phyloP scores from a whole-genome alignment of 2,329 filamentous ascomycete species.

The Fusarium sp. region DNA sequence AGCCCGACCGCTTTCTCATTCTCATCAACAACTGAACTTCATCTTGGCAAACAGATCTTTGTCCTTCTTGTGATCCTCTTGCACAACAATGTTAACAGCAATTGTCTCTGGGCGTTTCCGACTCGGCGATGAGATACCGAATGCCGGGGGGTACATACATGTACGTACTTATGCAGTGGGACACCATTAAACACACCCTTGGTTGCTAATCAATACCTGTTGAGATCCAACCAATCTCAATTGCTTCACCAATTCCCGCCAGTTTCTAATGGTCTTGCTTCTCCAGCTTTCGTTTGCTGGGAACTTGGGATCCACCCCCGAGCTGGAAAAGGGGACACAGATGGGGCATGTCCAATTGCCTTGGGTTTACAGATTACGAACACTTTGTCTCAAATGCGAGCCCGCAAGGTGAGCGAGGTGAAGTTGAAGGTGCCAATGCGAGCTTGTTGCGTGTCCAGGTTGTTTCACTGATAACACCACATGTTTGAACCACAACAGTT shows the following conservation, averaged over 20 bases:
- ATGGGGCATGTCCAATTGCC: constrained; percentile 11
- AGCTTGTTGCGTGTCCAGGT: constrained; percentile 16
- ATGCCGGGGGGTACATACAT: constrained; percentile 19
- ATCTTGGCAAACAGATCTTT: not conserved
- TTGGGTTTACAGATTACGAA: constrained; percentile 4
- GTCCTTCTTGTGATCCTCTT: too few relatives aligned
- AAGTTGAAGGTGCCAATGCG: constrained; percentile 18
- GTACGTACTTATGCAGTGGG: constrained; percentile 29
- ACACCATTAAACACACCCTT: constrained; percentile 23
- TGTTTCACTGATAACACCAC: constrained; percentile 15
- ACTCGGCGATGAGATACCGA: constrained; percentile 37
- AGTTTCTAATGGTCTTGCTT: constrained; percentile 5
- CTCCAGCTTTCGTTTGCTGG: constrained; percentile 24
- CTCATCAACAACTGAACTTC: not conserved
- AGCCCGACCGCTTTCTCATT: constrained; percentile 9
- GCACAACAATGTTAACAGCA: not conserved
- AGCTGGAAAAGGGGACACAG: constrained; percentile 23
- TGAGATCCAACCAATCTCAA: constrained; percentile 34
- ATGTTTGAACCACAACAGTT: not conserved
- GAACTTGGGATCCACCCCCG: constrained; percentile 21
- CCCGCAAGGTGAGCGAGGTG: constrained; percentile 3
- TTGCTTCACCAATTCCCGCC: constrained; percentile 3
- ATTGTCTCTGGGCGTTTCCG: constrained; percentile 15
- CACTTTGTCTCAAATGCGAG: constrained; percentile 8
- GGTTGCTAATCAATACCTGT: constrained; percentile 26